A percentile compares a stretch with the other conserved stretches of the same genome.
These are phyloP conservation scores for Avena sativa DNA, from an alignment of 176 grass and related monocot genomes.

Conservation along the genomic window DNA sequence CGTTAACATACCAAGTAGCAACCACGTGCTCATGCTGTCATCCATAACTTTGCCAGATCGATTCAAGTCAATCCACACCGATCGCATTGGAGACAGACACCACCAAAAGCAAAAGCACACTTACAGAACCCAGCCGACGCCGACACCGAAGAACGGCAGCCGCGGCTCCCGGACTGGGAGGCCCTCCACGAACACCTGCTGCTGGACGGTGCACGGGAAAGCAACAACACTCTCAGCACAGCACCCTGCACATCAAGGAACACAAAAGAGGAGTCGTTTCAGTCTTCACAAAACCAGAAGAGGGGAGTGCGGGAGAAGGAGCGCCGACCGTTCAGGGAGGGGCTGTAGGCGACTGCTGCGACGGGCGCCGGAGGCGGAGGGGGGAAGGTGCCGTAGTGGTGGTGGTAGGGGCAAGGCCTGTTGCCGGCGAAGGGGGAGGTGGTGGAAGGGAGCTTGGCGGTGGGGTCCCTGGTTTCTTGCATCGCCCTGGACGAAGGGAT, in stretches of 20 bases:
- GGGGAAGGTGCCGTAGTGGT: conserved; percentile 50
- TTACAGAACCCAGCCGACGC: conserved; percentile 71
- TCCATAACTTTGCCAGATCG: background rate
- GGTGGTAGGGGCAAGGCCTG: background rate
- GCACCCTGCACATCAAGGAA: conserved; percentile 2
- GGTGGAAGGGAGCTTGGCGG: background rate
- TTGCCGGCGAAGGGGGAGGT: background rate
- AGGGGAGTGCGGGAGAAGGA: background rate
- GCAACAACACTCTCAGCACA: conserved; percentile 27
- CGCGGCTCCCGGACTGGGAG: conserved; percentile 47
- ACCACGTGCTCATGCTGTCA: background rate
- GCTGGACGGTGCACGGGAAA: conserved; percentile 28
- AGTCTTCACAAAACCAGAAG: conserved; percentile 11
- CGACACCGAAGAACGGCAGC: conserved; percentile 62
- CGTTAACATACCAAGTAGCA: conserved; percentile 4
- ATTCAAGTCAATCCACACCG: background rate
- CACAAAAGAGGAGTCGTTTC: background rate
- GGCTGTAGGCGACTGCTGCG: background rate
- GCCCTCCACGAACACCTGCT: conserved; percentile 57
- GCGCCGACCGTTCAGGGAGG: conserved; percentile 30
- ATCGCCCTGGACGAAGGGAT: background rate
- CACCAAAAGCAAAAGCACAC: conserved; percentile 7
- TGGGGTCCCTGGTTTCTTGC: conserved; percentile 10
- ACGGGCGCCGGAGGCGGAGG: background rate
- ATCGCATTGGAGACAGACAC: background rate